phyloP scores from a whole-genome alignment of 768 basidiomycete species.

The Hemileccinum rubropunctum region DNA sequence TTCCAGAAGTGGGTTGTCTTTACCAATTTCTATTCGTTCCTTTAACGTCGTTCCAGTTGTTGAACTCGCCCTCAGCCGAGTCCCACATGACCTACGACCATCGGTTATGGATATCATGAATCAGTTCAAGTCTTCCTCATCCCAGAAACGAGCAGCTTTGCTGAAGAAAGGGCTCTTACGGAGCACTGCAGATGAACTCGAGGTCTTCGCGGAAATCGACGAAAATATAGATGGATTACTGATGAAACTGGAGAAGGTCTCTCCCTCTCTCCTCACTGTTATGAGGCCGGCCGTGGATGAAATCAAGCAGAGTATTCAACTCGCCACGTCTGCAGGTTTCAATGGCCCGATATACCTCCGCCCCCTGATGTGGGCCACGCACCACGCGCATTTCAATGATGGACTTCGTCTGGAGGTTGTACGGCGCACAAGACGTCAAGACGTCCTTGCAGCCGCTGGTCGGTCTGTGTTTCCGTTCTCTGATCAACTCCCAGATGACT shows the following conservation, averaged over 20 bases:
- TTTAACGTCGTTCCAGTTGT: conserved; percentile 47
- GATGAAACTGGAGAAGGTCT: conserved; percentile 55
- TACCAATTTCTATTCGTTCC: not conserved
- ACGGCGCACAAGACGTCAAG: conserved; percentile 58
- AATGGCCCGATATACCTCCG: conserved; percentile 60
- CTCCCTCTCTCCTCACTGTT: conserved; percentile 47
- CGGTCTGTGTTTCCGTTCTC: conserved; percentile 43
- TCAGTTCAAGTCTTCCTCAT: conserved; percentile 59
- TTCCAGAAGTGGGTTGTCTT: conserved; percentile 54
- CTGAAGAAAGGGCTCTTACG: conserved; percentile 69
- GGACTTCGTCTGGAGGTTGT: conserved; percentile 78
- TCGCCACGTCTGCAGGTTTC: conserved; percentile 61
- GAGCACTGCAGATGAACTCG: conserved; percentile 70
- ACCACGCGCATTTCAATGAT: conserved; percentile 63
- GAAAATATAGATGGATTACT: conserved; percentile 60
- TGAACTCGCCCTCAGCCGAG: conserved; percentile 57
- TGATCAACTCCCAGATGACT: not conserved
- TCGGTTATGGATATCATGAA: conserved; percentile 64
- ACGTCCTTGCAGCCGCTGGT: conserved; percentile 80
- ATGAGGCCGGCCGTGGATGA: conserved; percentile 56
- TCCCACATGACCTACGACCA: conserved; percentile 54
- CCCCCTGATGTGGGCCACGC: conserved; percentile 70
- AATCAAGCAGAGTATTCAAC: conserved; percentile 59
- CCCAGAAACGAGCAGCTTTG: conserved; percentile 68
- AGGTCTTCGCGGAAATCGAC: conserved; percentile 62